Evolutionary conservation across 208 protist genomes (phyloP), one percentile per base, ranked within the genome.

Genomic region (Wallacemonas sp.): DNA sequence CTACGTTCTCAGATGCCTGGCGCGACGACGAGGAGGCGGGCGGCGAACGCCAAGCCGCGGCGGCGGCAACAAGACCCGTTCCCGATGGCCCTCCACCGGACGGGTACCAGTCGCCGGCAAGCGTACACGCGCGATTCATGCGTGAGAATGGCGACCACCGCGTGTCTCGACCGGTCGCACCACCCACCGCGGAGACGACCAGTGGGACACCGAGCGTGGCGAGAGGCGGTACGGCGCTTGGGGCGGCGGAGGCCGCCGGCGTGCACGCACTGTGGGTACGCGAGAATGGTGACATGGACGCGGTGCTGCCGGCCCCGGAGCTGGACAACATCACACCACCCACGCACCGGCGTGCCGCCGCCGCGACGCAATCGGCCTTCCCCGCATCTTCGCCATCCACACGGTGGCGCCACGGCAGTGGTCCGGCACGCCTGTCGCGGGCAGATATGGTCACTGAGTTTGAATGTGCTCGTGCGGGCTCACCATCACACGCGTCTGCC

Each of bases 1-100:
- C 41, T 38, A 32, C 62, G 8, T 44, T 46, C 1, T 19, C 76
- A 8, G 70, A 64, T 1, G 46, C 22, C 8, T 73, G 71, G 68
- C 55, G 61, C 29, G 63, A 48, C 1, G 9, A 1, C 46, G 27
- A 34, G 10, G 46, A 48, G n/a, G n/a, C n/a, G n/a, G n/a, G n/a
- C n/a, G n/a, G n/a, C n/a, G n/a, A n/a, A n/a, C n/a, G n/a, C n/a
- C n/a, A n/a, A n/a, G n/a, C n/a, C n/a, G n/a, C n/a, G n/a, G n/a
- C n/a, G n/a, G n/a, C n/a, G n/a, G n/a, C n/a, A n/a, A n/a, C n/a
- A n/a, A n/a, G n/a, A n/a, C n/a, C n/a, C n/a, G n/a, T n/a, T n/a
- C n/a, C n/a, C n/a, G n/a, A n/a, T n/a, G n/a, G n/a, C n/a, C n/a
- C n/a, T n/a, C n/a, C n/a, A n/a, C n/a, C n/a, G n/a, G n/a, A n/a